A percentile compares a stretch with the other conserved stretches of the same genome.
phyloP scores from a whole-genome alignment of 1,139 yeast species.

The Williopsis jadinii region DNA sequence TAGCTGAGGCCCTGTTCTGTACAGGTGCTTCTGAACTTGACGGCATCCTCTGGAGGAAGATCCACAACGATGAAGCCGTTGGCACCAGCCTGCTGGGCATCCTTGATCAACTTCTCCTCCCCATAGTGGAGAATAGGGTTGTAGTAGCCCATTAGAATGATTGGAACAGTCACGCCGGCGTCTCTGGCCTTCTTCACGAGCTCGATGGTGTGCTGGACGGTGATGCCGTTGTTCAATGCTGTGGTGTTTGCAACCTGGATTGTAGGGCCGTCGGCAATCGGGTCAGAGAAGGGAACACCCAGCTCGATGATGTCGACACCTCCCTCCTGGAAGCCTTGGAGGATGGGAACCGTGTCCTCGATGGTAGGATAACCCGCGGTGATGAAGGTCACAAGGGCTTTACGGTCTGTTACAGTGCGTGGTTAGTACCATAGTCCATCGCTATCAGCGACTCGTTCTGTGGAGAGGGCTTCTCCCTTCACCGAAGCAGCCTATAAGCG shows the following conservation, averaged over 20 bases:
- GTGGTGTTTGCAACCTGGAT: constrained; percentile 79
- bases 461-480: no score
- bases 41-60: constrained; percentile 96
- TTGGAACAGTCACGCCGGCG: constrained; percentile 81
- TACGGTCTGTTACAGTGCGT: constrained; percentile 42
- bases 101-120: constrained; percentile 72
- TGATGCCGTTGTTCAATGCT: constrained; percentile 78
- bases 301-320: constrained; percentile 94
- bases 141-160: constrained; percentile 94
- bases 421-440: background rate
- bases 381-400: constrained; percentile 84
- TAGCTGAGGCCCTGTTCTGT: constrained; percentile 66
- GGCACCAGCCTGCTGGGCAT: constrained; percentile 82
- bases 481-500: no score
- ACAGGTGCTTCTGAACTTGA: constrained; percentile 72
- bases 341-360: constrained; percentile 79
- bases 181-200: constrained; percentile 69
- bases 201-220: constrained; percentile 61
- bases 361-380: constrained; percentile 92
- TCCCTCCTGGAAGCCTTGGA: constrained; percentile 85
- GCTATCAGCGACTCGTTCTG: background rate
- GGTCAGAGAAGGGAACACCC: constrained; percentile 97
- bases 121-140: constrained; percentile 91
- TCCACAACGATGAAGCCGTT: constrained; percentile 94
- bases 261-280: constrained; percentile 98